Percentiles rank a stretch among this genome's conserved stretches.
Conservation (phyloP, 2,329 filamentous ascomycete genomes). For the Colletotrichum eleusines region DNA sequence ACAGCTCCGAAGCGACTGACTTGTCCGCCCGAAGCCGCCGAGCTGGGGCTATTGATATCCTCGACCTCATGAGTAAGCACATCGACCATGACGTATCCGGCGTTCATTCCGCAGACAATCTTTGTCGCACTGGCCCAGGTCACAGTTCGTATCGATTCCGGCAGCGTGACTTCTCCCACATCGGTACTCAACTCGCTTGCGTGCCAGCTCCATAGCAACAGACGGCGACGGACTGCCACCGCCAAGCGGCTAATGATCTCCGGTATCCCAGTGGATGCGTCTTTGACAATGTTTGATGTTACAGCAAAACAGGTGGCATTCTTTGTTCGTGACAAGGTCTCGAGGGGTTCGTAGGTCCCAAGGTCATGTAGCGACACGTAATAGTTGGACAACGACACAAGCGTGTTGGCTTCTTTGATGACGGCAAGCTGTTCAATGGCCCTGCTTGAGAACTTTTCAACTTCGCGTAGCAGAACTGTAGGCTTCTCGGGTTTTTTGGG, state of each 20-base stretch:
- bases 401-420: conserved; percentile 92
- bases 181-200: conserved; percentile 88
- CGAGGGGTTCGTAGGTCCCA: conserved; percentile 83
- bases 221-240: conserved; percentile 90
- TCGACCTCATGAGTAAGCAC: conserved; percentile 78
- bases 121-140: conserved; percentile 92
- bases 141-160: conserved; percentile 87
- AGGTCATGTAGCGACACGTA: conserved; percentile 92
- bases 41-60: conserved; percentile 83
- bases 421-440: conserved; percentile 94
- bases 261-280: conserved; percentile 86
- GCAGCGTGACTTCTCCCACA: conserved; percentile 80
- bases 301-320: conserved; percentile 92
- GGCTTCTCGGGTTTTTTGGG: conserved; percentile 59
- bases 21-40: conserved; percentile 71
- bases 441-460: conserved; percentile 92
- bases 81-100: conserved; percentile 91
- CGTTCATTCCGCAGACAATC: conserved; percentile 90
- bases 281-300: conserved; percentile 95
- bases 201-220: conserved; percentile 95
- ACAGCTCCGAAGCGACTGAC: conserved; percentile 84
- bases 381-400: conserved; percentile 91
- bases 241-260: conserved; percentile 93
- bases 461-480: conserved; percentile 88
- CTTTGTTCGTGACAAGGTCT: conserved; percentile 84